Conservation (phyloP, 352 stramenopile species). For the Globisporangium mamillatum region DNA sequence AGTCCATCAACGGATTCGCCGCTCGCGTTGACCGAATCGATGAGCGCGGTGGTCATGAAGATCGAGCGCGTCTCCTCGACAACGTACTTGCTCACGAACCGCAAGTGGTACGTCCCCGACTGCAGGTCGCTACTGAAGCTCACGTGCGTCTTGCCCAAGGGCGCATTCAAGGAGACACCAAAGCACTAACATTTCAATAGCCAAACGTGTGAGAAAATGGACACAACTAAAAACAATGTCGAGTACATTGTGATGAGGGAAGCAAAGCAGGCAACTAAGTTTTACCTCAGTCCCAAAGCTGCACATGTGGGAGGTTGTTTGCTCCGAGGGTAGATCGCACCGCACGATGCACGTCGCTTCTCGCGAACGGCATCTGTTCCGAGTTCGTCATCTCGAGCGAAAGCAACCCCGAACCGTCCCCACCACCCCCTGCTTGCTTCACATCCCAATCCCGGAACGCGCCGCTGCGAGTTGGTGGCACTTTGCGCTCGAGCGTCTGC, state of each 20-base stretch:
- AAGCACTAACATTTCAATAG: background rate
- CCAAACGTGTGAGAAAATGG: too few relatives aligned
- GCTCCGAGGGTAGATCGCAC: background rate
- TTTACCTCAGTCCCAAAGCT: background rate
- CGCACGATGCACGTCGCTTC: background rate
- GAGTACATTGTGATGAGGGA: background rate
- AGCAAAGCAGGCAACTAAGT: too few relatives aligned
- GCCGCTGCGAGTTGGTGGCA: background rate
- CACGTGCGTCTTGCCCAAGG: background rate
- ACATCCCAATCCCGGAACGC: background rate
- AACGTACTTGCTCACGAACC: background rate
- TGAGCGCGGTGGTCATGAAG: background rate
- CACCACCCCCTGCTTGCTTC: background rate
- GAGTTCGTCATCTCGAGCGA: background rate
- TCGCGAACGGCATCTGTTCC: background rate
- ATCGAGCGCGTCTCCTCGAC: background rate
- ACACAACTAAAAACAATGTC: background rate
- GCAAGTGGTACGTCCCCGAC: background rate
- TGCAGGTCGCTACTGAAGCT: background rate
- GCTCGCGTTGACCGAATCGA: background rate
- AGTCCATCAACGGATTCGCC: background rate
- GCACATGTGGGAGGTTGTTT: background rate
- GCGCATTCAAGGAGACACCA: background rate
- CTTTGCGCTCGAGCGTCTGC: background rate
- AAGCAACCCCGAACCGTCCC: background rate